These are phyloP conservation scores for Cordyceps cicadae DNA, from an alignment of 2,329 filamentous ascomycete genomes.

Conservation along the genomic window DNA sequence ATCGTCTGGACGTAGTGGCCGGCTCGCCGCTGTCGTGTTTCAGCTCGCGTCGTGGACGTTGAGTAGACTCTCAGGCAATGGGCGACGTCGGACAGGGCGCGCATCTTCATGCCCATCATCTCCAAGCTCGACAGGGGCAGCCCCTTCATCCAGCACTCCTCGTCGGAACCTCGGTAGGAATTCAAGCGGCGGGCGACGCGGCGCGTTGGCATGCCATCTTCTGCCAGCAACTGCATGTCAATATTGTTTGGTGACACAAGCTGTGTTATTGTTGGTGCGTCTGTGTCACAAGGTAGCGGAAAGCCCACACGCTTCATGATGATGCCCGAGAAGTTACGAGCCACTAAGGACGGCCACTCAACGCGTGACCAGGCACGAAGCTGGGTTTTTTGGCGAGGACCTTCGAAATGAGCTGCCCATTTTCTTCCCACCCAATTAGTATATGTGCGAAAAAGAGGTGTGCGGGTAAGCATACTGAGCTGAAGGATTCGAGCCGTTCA, in stretches of 20 bases:
- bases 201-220: conserved; percentile 8
- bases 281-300: conserved; percentile 7
- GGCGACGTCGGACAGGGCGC: conserved; percentile 23
- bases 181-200: conserved; percentile 9
- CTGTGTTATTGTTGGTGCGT: not conserved
- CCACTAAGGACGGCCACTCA: conserved; percentile 18
- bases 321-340: conserved; percentile 17
- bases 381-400: conserved; percentile 16
- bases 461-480: not conserved
- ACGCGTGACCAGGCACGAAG: conserved; percentile 26
- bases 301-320: conserved; percentile 27
- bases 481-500: not conserved
- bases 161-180: conserved; percentile 6
- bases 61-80: conserved; percentile 12
- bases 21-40: not conserved
- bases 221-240: not conserved
- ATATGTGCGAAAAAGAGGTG: not conserved
- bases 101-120: conserved; percentile 15
- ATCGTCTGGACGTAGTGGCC: conserved; percentile 14
- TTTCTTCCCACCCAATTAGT: conserved; percentile 14
- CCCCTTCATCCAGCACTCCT: conserved; percentile 8
- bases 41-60: not conserved
- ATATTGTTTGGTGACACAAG: not conserved
- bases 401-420: conserved; percentile 17
- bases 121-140: conserved; percentile 13